phyloP scores from a whole-genome alignment of 2,329 filamentous ascomycete species.

The Diaporthe caulivora region DNA sequence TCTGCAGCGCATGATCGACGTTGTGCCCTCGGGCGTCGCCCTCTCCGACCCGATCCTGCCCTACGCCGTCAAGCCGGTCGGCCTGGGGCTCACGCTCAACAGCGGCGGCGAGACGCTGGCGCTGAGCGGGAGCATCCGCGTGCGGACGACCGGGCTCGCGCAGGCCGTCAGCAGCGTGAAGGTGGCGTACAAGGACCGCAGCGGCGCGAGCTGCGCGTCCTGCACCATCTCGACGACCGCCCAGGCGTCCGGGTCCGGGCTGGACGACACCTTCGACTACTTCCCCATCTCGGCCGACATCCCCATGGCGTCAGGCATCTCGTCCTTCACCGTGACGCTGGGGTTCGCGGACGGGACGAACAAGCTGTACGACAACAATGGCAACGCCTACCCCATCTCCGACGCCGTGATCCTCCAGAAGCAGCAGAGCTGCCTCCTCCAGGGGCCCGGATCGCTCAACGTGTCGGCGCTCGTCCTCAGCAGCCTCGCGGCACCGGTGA shows the following conservation, averaged over 20 bases:
- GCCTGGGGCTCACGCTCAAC: conserved; percentile 66
- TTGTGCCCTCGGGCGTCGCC: conserved; percentile 63
- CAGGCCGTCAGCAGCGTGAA: conserved; percentile 60
- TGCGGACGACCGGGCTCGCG: conserved; percentile 64
- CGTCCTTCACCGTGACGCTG: conserved; percentile 67
- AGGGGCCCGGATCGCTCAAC: conserved; percentile 56
- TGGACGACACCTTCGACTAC: conserved; percentile 72
- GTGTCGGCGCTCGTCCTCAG: conserved; percentile 63
- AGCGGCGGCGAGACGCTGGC: conserved; percentile 60
- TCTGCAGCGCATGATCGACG: conserved; percentile 72
- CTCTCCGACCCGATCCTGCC: conserved; percentile 66
- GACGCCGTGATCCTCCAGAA: conserved; percentile 68
- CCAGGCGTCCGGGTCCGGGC: conserved; percentile 65
- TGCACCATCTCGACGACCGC: conserved; percentile 60
- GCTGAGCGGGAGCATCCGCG: conserved; percentile 68
- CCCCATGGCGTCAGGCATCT: conserved; percentile 68
- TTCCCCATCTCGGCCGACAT: conserved; percentile 65
- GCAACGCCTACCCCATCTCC: conserved; percentile 64
- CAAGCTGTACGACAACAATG: conserved; percentile 68
- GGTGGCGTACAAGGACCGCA: conserved; percentile 68
- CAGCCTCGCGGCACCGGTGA: conserved; percentile 57
- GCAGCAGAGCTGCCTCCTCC: conserved; percentile 67
- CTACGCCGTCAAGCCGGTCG: conserved; percentile 71
- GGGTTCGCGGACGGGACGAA: conserved; percentile 56
- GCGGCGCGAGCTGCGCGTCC: conserved; percentile 59